Conservation (phyloP, 164 flowering plant species). For the Kalanchoe fedtschenkoi region DNA sequence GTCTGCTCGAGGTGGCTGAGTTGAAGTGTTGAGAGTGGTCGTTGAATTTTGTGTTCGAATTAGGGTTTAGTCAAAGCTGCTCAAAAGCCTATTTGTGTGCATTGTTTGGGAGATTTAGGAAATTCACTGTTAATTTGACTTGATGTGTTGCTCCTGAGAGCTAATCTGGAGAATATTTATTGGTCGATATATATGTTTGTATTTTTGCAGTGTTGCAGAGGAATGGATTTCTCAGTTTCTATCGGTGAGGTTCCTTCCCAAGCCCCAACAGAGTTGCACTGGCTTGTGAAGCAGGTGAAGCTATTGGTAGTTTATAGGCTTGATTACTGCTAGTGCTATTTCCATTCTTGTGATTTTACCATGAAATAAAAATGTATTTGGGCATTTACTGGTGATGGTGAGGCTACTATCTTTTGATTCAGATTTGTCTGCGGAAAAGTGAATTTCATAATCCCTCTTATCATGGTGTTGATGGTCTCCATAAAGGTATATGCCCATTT, state of each 20-base stretch:
- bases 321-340: too few relatives aligned
- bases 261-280: background rate
- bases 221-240: slow-evolving; percentile 1
- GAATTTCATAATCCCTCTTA: slow-evolving; percentile 1
- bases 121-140: too few relatives aligned
- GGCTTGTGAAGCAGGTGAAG: slow-evolving; percentile 3
- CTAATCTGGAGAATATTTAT: too few relatives aligned
- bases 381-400: background rate
- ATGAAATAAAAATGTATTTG: too few relatives aligned
- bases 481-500: background rate
- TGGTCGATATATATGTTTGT: too few relatives aligned
- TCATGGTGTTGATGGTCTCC: slow-evolving; percentile 5
- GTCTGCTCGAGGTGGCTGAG: background rate
- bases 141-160: too few relatives aligned
- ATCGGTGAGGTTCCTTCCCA: background rate
- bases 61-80: background rate
- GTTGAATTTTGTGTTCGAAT: background rate
- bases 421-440: slow-evolving; percentile 6
- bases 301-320: too few relatives aligned
- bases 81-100: background rate
- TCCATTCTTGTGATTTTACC: too few relatives aligned
- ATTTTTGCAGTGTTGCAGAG: background rate
- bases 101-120: too few relatives aligned
- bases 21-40: too few relatives aligned
- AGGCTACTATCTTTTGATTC: background rate